Evolutionary conservation across 345 rosid genomes (phyloP).

Genomic region (Erucastrum elatum): DNA sequence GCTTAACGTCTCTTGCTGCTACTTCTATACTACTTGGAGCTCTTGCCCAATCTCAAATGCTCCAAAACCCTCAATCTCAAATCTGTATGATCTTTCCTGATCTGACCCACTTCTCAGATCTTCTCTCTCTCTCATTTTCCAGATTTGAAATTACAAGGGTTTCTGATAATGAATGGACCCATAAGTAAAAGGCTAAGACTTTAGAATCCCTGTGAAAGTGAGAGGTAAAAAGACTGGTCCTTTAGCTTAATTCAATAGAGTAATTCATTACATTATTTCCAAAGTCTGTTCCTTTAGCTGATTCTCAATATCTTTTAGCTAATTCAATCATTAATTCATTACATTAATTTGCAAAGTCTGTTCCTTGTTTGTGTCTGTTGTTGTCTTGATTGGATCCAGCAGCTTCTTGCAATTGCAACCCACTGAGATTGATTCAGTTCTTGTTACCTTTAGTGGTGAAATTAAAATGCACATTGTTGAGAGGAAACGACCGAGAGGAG

Average conservation of each 20-base stretch:
- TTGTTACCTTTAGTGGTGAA: constrained; percentile 39
- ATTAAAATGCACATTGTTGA: constrained; percentile 59
- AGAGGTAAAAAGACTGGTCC: constrained; percentile 9
- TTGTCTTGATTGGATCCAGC: background rate
- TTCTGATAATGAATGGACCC: constrained; percentile 11
- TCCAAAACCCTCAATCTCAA: background rate
- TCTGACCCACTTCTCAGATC: constrained; percentile 11
- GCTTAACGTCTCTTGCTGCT: constrained; percentile 24
- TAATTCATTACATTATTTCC: background rate
- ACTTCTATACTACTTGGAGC: constrained; percentile 22
- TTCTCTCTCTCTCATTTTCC: background rate
- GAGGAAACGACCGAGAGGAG: constrained; percentile 68
- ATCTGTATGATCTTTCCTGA: constrained; percentile 11
- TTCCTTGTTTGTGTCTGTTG: background rate
- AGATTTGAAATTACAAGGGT: background rate
- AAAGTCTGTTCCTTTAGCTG: background rate
- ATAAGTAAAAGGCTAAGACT: constrained; percentile 18
- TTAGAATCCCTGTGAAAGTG: constrained; percentile 6
- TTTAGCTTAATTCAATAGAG: background rate
- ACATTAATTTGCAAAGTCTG: background rate
- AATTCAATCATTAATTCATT: background rate
- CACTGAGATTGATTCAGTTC: background rate
- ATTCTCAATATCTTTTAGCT: background rate
- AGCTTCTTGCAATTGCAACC: background rate
- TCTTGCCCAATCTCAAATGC: constrained; percentile 16